phyloP scores from a whole-genome alignment of 345 rosid species.

The Nasturtium officinale region DNA sequence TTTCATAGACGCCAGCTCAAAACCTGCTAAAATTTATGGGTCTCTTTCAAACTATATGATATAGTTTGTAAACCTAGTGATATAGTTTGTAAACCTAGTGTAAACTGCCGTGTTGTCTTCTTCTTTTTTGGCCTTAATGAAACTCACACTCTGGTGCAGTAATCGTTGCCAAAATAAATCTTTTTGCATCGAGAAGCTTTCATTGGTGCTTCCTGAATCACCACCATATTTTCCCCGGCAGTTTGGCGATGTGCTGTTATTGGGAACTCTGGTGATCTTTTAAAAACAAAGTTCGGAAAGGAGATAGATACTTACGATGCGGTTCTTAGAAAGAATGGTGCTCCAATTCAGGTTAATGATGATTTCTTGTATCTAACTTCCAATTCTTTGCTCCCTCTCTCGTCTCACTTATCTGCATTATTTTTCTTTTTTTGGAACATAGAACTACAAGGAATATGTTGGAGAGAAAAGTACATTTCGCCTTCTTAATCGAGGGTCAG shows the following conservation, averaged over 20 bases:
- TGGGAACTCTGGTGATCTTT: slow-evolving; percentile 95
- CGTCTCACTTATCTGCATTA: background rate
- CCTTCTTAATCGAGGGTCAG: slow-evolving; percentile 94
- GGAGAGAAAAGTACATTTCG: slow-evolving; percentile 89
- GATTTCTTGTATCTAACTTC: slow-evolving; percentile 8
- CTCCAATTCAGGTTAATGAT: slow-evolving; percentile 71
- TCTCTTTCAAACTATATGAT: background rate
- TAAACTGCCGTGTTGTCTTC: slow-evolving; percentile 17
- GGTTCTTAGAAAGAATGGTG: slow-evolving; percentile 91
- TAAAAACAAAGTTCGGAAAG: slow-evolving; percentile 82
- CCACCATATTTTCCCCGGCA: slow-evolving; percentile 83
- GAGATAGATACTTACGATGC: slow-evolving; percentile 91
- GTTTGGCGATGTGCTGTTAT: slow-evolving; percentile 91
- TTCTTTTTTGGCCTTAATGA: slow-evolving; percentile 5
- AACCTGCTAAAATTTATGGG: background rate
- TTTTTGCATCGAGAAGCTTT: slow-evolving; percentile 84
- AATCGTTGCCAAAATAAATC: slow-evolving; percentile 75
- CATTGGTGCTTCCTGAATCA: slow-evolving; percentile 76
- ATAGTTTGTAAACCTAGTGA: background rate
- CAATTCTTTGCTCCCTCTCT: slow-evolving; percentile 5
- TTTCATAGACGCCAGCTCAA: slow-evolving; percentile 1
- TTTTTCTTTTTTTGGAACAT: slow-evolving; percentile 14
- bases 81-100: background rate
- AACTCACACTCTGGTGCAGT: slow-evolving; percentile 50
- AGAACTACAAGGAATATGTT: slow-evolving; percentile 77